Percentiles rank a stretch among this genome's conserved stretches.
phyloP scores from a whole-genome alignment of 768 basidiomycete species.

The Phanerochaete sordida region DNA sequence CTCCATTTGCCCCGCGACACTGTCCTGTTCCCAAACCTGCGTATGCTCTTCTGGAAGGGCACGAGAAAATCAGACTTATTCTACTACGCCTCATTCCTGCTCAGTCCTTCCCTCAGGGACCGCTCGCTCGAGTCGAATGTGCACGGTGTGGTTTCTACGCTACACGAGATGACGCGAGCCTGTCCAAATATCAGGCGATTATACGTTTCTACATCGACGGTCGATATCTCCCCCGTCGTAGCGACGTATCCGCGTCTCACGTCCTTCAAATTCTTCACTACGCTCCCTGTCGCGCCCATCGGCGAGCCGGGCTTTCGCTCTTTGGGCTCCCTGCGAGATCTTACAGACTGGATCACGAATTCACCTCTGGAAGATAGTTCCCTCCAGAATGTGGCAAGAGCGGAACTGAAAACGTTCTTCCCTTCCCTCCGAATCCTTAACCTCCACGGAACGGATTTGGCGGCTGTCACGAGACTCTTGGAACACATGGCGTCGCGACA shows the following conservation, averaged over 20 bases:
- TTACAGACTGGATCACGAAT: slow-evolving; percentile 1
- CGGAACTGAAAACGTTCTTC: neutral
- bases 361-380: neutral
- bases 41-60: neutral
- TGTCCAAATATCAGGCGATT: neutral
- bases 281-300: neutral
- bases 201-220: neutral
- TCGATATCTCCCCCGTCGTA: neutral
- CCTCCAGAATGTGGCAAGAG: neutral
- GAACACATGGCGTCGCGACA: neutral
- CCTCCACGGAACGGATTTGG: neutral
- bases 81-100: neutral
- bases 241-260: neutral
- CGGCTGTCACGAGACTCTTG: neutral
- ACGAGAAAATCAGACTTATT: neutral
- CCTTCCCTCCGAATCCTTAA: neutral
- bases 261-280: neutral
- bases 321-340: neutral
- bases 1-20: neutral
- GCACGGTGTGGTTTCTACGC: neutral
- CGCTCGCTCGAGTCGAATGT: neutral
- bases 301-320: neutral
- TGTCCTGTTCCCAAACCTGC: neutral
- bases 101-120: neutral
- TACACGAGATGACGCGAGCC: neutral